Evolutionary conservation across 108 stramenopile species (phyloP).

Genomic region (Nitzschia putrida): DNA sequence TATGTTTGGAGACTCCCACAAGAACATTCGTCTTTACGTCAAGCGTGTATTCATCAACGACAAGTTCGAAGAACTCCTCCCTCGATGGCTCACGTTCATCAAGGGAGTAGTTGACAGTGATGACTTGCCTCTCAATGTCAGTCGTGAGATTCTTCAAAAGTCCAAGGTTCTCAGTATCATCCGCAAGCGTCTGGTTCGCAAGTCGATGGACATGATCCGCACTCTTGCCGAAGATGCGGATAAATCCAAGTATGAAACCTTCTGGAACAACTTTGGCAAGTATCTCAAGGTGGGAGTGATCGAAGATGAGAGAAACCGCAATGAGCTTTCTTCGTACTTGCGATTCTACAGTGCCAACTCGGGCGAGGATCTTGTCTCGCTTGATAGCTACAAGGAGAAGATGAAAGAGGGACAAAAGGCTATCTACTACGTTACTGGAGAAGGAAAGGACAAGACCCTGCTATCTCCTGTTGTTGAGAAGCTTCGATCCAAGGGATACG

Average conservation of each 20-base stretch:
- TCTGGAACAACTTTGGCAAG: slow-evolving; percentile 97
- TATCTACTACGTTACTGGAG: slow-evolving; percentile 96
- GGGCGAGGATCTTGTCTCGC: slow-evolving; percentile 68
- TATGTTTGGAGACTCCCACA: slow-evolving; percentile 96
- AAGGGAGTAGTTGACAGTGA: slow-evolving; percentile 94
- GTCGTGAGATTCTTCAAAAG: slow-evolving; percentile 97
- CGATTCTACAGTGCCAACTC: slow-evolving; percentile 87
- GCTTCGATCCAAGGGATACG: slow-evolving; percentile 82
- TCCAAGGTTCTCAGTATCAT: slow-evolving; percentile 94
- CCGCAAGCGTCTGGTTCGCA: slow-evolving; percentile 96
- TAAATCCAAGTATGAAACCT: slow-evolving; percentile 68
- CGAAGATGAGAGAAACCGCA: slow-evolving; percentile 89
- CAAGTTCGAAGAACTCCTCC: slow-evolving; percentile 96
- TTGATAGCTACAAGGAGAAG: slow-evolving; percentile 85
- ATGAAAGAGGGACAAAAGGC: slow-evolving; percentile 93
- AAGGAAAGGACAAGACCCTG: slow-evolving; percentile 74
- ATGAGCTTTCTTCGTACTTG: slow-evolving; percentile 82
- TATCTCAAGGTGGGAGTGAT: slow-evolving; percentile 95
- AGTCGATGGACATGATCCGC: slow-evolving; percentile 93
- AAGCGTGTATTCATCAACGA: slow-evolving; percentile 99
- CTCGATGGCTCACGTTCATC: slow-evolving; percentile 96
- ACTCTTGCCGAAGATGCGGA: slow-evolving; percentile 83
- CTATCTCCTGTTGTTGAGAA: slow-evolving; percentile 94
- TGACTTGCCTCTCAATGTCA: slow-evolving; percentile 95
- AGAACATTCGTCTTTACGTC: slow-evolving; percentile 94